Conservation (phyloP, 176 grass and related monocot species). For the Canna indica region DNA sequence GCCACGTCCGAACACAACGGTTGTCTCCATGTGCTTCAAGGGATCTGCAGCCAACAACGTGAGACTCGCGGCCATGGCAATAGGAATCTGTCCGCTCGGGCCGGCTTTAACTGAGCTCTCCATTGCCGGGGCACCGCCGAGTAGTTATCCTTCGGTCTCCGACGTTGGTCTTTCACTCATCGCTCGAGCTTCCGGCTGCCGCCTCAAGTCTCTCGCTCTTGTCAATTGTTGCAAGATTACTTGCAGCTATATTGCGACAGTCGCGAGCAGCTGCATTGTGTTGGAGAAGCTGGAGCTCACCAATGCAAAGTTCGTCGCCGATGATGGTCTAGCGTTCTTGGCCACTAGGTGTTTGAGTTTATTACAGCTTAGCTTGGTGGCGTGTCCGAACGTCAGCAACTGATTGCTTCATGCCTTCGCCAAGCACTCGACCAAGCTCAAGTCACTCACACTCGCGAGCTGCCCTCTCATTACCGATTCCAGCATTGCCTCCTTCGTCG, state of each 20-base stretch:
- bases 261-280: neutral
- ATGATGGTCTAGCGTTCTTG: neutral
- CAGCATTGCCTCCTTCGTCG: neutral
- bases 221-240: neutral
- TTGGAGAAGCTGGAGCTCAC: neutral
- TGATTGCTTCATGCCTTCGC: neutral
- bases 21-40: neutral
- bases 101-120: neutral
- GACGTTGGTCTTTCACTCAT: neutral
- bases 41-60: neutral
- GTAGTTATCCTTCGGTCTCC: neutral
- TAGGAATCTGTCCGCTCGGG: neutral
- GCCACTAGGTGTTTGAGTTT: neutral
- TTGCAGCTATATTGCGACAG: neutral
- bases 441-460: neutral
- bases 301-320: neutral
- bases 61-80: neutral
- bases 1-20: too few species aligned
- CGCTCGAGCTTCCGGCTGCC: neutral
- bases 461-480: neutral
- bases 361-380: neutral
- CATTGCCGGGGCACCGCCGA: neutral
- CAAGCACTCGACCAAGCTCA: neutral
- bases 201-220: neutral
- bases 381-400: neutral